Conservation (phyloP, 495 filamentous ascomycete genomes). For the Lophiostoma macrostomum region DNA sequence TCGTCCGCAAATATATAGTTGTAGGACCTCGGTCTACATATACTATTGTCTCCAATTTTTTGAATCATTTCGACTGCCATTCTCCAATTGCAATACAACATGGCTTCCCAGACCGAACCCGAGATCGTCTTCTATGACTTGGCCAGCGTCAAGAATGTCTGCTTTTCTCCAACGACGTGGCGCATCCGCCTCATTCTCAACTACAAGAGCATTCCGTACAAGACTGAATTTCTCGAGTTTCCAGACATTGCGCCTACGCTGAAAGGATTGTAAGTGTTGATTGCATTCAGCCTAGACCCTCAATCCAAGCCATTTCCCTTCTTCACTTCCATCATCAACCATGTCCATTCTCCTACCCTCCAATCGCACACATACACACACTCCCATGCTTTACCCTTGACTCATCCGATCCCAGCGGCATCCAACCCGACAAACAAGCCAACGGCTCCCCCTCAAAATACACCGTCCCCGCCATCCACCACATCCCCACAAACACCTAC, state of each 20-base stretch:
- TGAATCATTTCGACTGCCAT: no score
- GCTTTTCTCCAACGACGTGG: conserved; percentile 47
- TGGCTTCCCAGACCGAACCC: conserved; percentile 36
- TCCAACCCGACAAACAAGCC: conserved; percentile 32
- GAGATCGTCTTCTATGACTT: conserved; percentile 46
- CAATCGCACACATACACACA: conserved; percentile 24
- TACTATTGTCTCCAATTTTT: no score
- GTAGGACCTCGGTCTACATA: no score
- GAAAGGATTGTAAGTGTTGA: conserved; percentile 41
- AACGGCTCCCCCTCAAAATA: conserved; percentile 38
- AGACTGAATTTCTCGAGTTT: conserved; percentile 45
- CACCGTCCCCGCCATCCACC: conserved; percentile 46
- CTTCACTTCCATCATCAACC: conserved; percentile 13
- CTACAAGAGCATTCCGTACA: conserved; percentile 44
- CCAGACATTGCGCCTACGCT: conserved; percentile 47
- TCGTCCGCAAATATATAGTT: no score
- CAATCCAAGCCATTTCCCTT: no score
- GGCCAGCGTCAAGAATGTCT: conserved; percentile 42
- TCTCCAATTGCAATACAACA: conserved; percentile 32
- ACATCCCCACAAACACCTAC: conserved; percentile 43
- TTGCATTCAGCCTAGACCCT: conserved; percentile 16
- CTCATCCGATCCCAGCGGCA: conserved; percentile 34
- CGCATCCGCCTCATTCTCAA: conserved; percentile 48
- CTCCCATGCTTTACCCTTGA: no score
- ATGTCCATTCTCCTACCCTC: conserved; percentile 17